Conservation (phyloP, 208 protist genomes). For the Phytomonas sp. region DNA sequence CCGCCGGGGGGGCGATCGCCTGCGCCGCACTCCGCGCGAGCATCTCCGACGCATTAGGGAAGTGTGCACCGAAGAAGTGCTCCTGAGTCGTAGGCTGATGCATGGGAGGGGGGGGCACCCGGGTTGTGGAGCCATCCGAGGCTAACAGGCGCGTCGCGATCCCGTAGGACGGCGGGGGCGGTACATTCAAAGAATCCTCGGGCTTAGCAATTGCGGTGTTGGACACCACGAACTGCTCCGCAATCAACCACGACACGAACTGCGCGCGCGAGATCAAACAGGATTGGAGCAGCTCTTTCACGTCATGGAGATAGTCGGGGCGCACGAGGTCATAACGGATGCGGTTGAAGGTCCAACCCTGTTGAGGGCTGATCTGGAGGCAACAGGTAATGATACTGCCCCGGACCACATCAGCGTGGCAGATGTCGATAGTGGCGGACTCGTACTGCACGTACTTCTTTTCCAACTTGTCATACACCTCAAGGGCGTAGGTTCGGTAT, state of each 20-base stretch:
- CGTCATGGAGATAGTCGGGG: slow-evolving; percentile 63
- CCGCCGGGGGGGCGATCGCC: slow-evolving; percentile 1
- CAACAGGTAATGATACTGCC: slow-evolving; percentile 63
- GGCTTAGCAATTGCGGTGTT: neutral
- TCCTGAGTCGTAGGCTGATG: neutral
- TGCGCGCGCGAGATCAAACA: slow-evolving; percentile 60
- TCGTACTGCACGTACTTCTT: slow-evolving; percentile 76
- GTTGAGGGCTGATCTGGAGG: slow-evolving; percentile 1
- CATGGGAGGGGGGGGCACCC: slow-evolving; percentile 2
- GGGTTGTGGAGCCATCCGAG: neutral
- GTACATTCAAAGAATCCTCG: neutral
- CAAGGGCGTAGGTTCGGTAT: slow-evolving; percentile 48
- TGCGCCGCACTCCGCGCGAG: slow-evolving; percentile 6
- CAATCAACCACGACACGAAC: slow-evolving; percentile 58
- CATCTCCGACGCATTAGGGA: slow-evolving; percentile 17
- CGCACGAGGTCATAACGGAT: slow-evolving; percentile 67
- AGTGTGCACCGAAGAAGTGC: neutral
- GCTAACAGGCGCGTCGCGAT: slow-evolving; percentile 1
- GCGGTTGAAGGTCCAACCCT: slow-evolving; percentile 48
- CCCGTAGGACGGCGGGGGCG: neutral
- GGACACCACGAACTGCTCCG: slow-evolving; percentile 36
- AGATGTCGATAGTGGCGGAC: slow-evolving; percentile 54
- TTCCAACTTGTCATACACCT: slow-evolving; percentile 78
- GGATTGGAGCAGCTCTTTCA: slow-evolving; percentile 46
- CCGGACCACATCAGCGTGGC: slow-evolving; percentile 59